Percentiles rank a stretch among this genome's conserved stretches.
Conservation (phyloP, 1,284 basidiomycete species). For the Phlebopus sp. region DNA sequence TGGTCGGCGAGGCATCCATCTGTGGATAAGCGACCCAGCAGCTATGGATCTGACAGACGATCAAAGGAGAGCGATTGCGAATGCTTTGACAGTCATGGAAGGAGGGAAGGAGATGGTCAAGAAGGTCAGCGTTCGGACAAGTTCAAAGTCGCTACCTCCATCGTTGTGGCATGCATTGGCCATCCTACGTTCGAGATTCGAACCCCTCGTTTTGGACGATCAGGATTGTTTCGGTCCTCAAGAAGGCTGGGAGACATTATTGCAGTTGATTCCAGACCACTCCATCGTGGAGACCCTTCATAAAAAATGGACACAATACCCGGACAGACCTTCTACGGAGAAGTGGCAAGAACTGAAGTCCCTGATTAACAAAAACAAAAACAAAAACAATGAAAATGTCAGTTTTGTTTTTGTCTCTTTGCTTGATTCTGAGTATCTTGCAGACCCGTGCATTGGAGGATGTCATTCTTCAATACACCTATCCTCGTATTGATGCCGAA, state of each 20-base stretch:
- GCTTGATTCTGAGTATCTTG: conserved; percentile 5
- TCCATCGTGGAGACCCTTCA: conserved; percentile 48
- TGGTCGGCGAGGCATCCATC: conserved; percentile 95
- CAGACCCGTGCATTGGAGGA: conserved; percentile 69
- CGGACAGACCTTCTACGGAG: conserved; percentile 51
- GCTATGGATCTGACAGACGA: conserved; percentile 92
- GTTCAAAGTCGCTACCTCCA: conserved; percentile 56
- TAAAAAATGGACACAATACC: conserved; percentile 61
- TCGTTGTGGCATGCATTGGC: conserved; percentile 55
- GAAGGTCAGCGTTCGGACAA: conserved; percentile 74
- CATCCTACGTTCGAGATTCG: conserved; percentile 58
- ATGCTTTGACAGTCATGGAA: conserved; percentile 84
- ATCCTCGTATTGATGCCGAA: conserved; percentile 94
- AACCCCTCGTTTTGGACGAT: conserved; percentile 73
- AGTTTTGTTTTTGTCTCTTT: conserved; percentile 1
- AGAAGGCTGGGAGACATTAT: conserved; percentile 72
- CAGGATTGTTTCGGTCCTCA: conserved; percentile 83
- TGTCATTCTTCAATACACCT: conserved; percentile 91
- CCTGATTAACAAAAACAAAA: conserved; percentile 23
- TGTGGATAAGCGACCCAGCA: conserved; percentile 92
- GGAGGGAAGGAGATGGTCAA: conserved; percentile 82
- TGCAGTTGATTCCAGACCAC: conserved; percentile 74
- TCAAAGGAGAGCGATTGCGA: conserved; percentile 83
- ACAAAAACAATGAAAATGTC: conserved; percentile 20
- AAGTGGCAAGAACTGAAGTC: conserved; percentile 77